These are phyloP conservation scores for Coemansia sp. DNA, from an alignment of 192 early-diverging fungal genomes.

Conservation along the genomic window DNA sequence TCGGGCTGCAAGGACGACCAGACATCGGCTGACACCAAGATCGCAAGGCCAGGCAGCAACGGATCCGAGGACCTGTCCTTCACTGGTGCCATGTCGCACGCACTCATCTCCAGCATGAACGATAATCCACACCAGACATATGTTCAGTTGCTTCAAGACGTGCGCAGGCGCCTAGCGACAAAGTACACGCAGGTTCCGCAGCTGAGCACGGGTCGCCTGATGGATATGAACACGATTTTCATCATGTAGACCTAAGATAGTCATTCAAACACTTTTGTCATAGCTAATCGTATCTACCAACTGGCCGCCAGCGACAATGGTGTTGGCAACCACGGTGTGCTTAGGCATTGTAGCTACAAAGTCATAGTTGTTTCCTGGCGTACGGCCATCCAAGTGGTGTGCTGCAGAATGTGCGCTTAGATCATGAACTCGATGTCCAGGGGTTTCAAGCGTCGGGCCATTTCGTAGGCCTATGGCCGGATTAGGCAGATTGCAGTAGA, in stretches of 20 bases:
- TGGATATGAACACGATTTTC: slow-evolving; percentile 68
- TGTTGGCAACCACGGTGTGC: neutral
- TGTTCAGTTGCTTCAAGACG: slow-evolving; percentile 64
- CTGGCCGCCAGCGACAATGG: neutral
- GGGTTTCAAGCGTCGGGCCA: neutral
- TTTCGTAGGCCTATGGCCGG: slow-evolving; percentile 22
- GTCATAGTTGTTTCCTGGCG: slow-evolving; percentile 30
- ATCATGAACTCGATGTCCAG: neutral
- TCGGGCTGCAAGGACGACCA: slow-evolving; percentile 81
- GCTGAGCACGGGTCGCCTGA: slow-evolving; percentile 63
- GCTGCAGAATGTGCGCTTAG: slow-evolving; percentile 1
- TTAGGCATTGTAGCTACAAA: slow-evolving; percentile 20
- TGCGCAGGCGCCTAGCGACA: slow-evolving; percentile 62
- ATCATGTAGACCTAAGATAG: slow-evolving; percentile 51
- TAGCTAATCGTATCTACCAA: neutral
- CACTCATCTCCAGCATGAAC: slow-evolving; percentile 62
- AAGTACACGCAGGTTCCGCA: slow-evolving; percentile 80
- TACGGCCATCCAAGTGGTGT: slow-evolving; percentile 12
- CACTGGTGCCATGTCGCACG: slow-evolving; percentile 76
- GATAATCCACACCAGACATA: slow-evolving; percentile 64
- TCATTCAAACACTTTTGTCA: neutral
- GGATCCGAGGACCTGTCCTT: slow-evolving; percentile 42
- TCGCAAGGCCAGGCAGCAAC: slow-evolving; percentile 12
- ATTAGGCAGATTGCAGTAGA: slow-evolving; percentile 56
- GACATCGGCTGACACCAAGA: slow-evolving; percentile 76